Base-by-base conservation (phyloP, 176 grass and related monocot genomes). In the Oropetium thomaeum region DNA sequence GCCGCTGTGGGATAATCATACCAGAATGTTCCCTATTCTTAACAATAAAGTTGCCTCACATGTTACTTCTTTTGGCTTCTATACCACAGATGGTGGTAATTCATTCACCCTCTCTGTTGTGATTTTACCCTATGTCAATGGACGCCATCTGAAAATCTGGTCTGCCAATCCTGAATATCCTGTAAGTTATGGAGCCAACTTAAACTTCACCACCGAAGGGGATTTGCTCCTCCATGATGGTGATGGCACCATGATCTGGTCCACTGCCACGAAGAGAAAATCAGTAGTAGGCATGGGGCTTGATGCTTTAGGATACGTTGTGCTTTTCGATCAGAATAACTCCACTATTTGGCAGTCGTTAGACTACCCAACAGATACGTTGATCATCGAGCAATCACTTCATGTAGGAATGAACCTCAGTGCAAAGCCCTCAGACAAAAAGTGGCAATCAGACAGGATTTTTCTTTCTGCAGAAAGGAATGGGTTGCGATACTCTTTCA, bases 141-240 rank as follows among this genome's bases (percentile, higher is more conserved):
- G 17, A 58, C 1, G 65, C 26, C 8, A 41, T 10, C 5, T 10
- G 5, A 41, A 41, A 41, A 63, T 90, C 41, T 90, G 83, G 83
- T 86, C 78, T 4, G 87, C 87, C 30, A 90, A 90, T 73, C 79
- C 73, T 70, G 66, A 65, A 43, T 27, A 57, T 4, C 83, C 83
- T 23, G 70, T 86, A 10, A 31, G 69, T 51, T 27, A 64, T 2
- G 31, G 40, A 10, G 70, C 68, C 66, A 62, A 16, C 20, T 73
- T 90, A 6, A 58, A 39, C 51, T 76, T 90, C 62, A 75, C 83
- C 11, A 43, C 26, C 5, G 12, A 70, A 22, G 87, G 83, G 2
- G 23, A 77, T 40, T 45, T 90, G 32, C 59, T 62, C 20, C 67
- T 90, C 15, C 48, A 39, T 15, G 35, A 77, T 0, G 22, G 82